Base-by-base conservation (phyloP, 345 rosid genomes). In the Gynandropsis gynandra region DNA sequence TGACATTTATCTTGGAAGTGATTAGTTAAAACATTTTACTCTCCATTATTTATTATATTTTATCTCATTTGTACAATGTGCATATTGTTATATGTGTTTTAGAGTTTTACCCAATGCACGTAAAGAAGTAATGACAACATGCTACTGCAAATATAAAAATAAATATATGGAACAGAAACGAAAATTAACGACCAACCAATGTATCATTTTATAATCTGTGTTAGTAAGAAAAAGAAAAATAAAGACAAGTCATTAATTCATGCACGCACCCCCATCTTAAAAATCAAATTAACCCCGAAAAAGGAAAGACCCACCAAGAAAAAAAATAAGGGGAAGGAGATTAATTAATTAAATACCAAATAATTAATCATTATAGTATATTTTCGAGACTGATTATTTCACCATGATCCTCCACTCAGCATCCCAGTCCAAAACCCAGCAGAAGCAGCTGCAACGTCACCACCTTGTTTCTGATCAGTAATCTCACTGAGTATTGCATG, bases 361-460 rank as follows among this genome's bases (percentile, higher is more conserved):
- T 66, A 54, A 60, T 60, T 60, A 58, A 58, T 62, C 67, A 43
- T 15, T 57, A 36, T 50, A 55, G 62, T 48, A 48, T 56, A 35
- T 36, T 9, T 9, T 45, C 64, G 57, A 47, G 65, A 57, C 16
- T 24, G 27, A 24, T 38, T 43, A 47, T 52, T 70, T 78, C 79
- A 82, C 98, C 95, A 90, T 71, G 96, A 79, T 72, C 96, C 93
- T 51, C 98, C 98, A 53, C 86, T 89, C 65, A 90, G 65, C 85
- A 84, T 82, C 51, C 96, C 95, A 70, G 83, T 79, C 98, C 98
- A 90, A 65, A 77, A 90, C 9, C 89, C 98, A 50, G 72, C 52
- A 18, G 92, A 72, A 69, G 61, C 48, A 27, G 71, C n/a, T 18
- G 66, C 51, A 47, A 52, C 65, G 35, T 59, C 71, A 66, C 73